A percentile compares a stretch with the other conserved stretches of the same genome.
Evolutionary conservation across 2,329 filamentous ascomycete species (phyloP).

Genomic region (Pestalotiopsis sp.): DNA sequence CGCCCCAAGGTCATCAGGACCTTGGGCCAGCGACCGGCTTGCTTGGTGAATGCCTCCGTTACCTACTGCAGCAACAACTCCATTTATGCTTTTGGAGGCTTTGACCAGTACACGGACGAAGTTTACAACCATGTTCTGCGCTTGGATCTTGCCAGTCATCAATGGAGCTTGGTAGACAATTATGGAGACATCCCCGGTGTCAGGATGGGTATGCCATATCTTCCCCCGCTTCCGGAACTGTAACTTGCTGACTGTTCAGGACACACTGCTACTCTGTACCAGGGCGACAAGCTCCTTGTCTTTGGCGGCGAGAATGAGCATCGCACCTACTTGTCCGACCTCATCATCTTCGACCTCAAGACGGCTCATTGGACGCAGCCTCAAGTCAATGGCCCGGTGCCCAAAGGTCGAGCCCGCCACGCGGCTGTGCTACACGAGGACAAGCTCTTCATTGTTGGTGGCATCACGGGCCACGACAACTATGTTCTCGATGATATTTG

Average conservation of each 20-base stretch:
- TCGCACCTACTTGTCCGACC: conserved; percentile 89
- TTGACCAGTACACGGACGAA: conserved; percentile 98
- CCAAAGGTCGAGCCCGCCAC: conserved; percentile 89
- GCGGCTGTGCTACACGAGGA: conserved; percentile 94
- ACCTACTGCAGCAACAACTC: conserved; percentile 98
- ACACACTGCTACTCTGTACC: conserved; percentile 91
- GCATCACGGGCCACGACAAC: conserved; percentile 92
- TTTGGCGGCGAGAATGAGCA: conserved; percentile 99
- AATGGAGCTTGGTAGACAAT: conserved; percentile 97
- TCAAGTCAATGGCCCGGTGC: conserved; percentile 79
- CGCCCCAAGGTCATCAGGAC: conserved; percentile 82
- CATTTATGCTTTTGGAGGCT: conserved; percentile 97
- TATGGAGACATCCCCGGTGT: conserved; percentile 98
- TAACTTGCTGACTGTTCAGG: conserved; percentile 50
- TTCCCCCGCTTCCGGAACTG: not conserved
- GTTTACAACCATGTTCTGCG: conserved; percentile 97
- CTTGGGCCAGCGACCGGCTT: conserved; percentile 82
- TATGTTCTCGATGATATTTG: conserved; percentile 94
- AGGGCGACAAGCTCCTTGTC: conserved; percentile 92
- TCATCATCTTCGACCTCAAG: conserved; percentile 94
- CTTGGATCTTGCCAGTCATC: conserved; percentile 82
- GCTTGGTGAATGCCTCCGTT: conserved; percentile 95
- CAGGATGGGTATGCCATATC: conserved; percentile 76
- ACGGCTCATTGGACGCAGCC: conserved; percentile 96
- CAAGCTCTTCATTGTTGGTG: conserved; percentile 93